These are phyloP conservation scores for Aspergillus coremiiformis DNA, from an alignment of 495 filamentous ascomycete genomes.

Conservation along the genomic window DNA sequence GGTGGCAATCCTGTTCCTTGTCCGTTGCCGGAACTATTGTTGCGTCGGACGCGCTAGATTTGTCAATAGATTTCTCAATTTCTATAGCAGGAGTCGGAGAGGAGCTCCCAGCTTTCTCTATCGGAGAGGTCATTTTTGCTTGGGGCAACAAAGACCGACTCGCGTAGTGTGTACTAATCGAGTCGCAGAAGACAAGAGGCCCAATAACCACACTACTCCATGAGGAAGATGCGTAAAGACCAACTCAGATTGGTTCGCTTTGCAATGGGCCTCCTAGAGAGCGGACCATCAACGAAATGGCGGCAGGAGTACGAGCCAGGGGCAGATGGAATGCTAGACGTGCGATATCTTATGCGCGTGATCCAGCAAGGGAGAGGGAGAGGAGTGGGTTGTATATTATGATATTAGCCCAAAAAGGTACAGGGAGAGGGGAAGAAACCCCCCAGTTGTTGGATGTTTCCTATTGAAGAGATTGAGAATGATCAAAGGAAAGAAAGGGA, in stretches of 20 bases:
- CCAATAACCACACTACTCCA: conserved; percentile 7
- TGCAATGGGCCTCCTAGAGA: neutral
- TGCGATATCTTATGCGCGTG: neutral
- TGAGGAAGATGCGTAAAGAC: conserved; percentile 1
- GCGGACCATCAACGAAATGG: neutral
- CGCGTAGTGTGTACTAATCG: neutral
- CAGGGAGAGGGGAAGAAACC: neutral
- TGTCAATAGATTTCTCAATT: conserved; percentile 10
- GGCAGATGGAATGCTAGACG: neutral
- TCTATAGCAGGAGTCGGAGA: conserved; percentile 4
- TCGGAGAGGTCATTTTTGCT: conserved; percentile 5
- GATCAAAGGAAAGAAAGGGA: neutral
- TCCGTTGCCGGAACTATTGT: conserved; percentile 9
- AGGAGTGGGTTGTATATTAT: neutral
- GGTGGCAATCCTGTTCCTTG: conserved; percentile 16
- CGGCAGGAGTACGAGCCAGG: neutral
- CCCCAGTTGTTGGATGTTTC: neutral
- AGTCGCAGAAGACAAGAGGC: neutral
- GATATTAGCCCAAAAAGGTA: neutral
- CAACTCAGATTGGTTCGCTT: neutral
- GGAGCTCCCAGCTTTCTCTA: neutral
- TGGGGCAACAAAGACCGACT: conserved; percentile 4
- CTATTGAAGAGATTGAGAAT: neutral
- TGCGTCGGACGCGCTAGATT: conserved; percentile 20
- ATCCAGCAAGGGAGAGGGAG: neutral